Percentiles rank a stretch among this genome's conserved stretches.
These are phyloP conservation scores for Colletotrichum tofieldiae DNA, from an alignment of 2,329 filamentous ascomycete genomes.

Conservation along the genomic window DNA sequence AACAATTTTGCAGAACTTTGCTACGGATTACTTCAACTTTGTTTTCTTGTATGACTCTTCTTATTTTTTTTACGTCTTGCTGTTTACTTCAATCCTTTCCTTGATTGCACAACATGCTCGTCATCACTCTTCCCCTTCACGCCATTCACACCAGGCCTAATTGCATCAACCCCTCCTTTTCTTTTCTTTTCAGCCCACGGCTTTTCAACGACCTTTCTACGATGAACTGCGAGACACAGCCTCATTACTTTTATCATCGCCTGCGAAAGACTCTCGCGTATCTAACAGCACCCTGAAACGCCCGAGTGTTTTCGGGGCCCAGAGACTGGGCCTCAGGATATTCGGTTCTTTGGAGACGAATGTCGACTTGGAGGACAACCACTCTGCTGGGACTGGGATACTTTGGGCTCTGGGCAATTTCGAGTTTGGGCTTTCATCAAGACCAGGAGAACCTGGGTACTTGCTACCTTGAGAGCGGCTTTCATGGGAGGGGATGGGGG, in stretches of 20 bases:
- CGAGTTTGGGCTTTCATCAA: neutral
- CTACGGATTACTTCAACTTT: conserved; percentile 26
- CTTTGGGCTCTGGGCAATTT: neutral
- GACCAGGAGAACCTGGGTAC: neutral
- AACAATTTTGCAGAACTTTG: conserved; percentile 36
- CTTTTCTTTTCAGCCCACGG: too few species aligned
- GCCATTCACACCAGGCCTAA: neutral
- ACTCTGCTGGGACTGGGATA: neutral
- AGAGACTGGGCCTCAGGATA: neutral
- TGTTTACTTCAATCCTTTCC: conserved; percentile 34
- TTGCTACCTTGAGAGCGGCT: neutral
- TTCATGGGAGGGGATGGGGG: neutral
- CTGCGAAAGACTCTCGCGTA: neutral
- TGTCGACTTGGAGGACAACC: neutral
- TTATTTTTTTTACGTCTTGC: conserved; percentile 27
- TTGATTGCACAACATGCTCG: conserved; percentile 17
- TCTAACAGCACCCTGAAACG: neutral
- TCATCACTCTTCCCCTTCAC: neutral
- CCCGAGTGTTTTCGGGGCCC: neutral
- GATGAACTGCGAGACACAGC: neutral
- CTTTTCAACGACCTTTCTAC: neutral
- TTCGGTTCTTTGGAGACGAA: neutral
- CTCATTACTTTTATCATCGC: neutral
- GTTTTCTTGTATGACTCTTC: conserved; percentile 38
- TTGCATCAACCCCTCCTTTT: neutral